Evolutionary conservation across 257 asterid genomes (phyloP), one percentile per base, ranked within the genome.

Genomic region (Cruciata laevipes): DNA sequence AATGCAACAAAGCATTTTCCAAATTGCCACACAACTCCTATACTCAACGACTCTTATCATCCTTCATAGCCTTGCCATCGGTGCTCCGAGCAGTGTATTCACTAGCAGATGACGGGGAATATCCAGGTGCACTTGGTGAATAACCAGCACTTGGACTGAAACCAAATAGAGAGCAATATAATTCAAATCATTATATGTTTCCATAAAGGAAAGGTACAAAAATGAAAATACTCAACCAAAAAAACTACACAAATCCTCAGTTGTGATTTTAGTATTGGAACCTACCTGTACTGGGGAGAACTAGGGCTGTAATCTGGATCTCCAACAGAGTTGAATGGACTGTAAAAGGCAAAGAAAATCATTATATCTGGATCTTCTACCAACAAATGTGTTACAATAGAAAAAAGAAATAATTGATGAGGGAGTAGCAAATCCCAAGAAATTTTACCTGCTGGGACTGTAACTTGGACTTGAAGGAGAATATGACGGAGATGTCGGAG

Each of bases 91-190:
- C 87, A 27, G 95, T 90, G 85, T 82, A 88, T 74, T 93, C 96
- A 78, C 95, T 83, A 31, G 96, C 79, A 49, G 99, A 84, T 13
- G 97, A 83, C 4, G 99, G 99, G 35, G 97, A 90, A 72, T 94
- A 87, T 61, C 97, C 99, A 25, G 99, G 97, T 52, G 92, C 91
- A 73, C 94, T 93, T 6, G 97, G 99, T 33, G 99, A 93, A 80
- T 93, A 93, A 35, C 96, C 99, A 72, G 91, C 95, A 78, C 96
- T 88, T 16, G 96, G 99, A 78, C 99, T 94, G 84, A 47, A 24
- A 80, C 18, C 57, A 27, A 24, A 61, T 27, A 27, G 30, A 52
- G 27, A 27, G 20, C 33, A 30, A 25, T 12, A 30, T n/a, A 52
- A 17, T 10, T 40, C 9, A 40, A 52, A 44, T 55, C 25, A 53